Evolutionary conservation across 2,329 filamentous ascomycete species (phyloP).

Genomic region (Scedosporium minutisporum): DNA sequence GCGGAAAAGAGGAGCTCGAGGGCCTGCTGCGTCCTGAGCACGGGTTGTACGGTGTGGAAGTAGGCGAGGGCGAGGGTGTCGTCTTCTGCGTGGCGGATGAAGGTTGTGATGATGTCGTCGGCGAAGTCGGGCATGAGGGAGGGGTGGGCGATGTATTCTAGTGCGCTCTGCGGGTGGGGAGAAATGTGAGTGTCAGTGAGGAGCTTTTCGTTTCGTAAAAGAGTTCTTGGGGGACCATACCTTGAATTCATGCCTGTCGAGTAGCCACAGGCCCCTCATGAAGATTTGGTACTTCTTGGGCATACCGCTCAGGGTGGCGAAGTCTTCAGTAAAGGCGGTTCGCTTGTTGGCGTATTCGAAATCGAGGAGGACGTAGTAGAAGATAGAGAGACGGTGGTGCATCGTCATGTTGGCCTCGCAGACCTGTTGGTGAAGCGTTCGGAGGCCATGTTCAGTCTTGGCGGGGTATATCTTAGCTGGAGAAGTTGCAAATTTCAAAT

Average conservation of each 20-base stretch:
- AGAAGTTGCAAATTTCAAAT: not conserved
- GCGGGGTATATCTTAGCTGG: constrained; percentile 64
- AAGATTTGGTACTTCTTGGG: constrained; percentile 70
- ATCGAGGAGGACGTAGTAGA: constrained; percentile 79
- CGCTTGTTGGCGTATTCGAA: constrained; percentile 46
- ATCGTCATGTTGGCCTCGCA: constrained; percentile 52
- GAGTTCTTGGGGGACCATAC: constrained; percentile 25
- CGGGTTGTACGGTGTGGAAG: constrained; percentile 65
- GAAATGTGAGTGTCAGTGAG: not conserved
- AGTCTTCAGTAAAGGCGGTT: constrained; percentile 41
- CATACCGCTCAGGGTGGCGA: constrained; percentile 54
- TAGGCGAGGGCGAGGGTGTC: constrained; percentile 64
- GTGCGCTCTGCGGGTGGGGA: constrained; percentile 41
- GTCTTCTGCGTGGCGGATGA: constrained; percentile 59
- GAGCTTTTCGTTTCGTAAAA: not conserved
- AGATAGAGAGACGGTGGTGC: constrained; percentile 71
- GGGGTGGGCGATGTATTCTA: constrained; percentile 70
- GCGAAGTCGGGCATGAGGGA: constrained; percentile 72
- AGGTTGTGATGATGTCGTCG: constrained; percentile 66
- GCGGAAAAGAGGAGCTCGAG: constrained; percentile 60
- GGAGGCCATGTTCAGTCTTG: constrained; percentile 55
- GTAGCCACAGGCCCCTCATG: constrained; percentile 72
- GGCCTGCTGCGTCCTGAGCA: constrained; percentile 53
- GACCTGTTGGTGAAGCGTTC: constrained; percentile 61
- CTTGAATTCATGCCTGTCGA: constrained; percentile 63